Base-by-base conservation (phyloP, 805 yeast genomes). In the Yueomyces sp. region DNA sequence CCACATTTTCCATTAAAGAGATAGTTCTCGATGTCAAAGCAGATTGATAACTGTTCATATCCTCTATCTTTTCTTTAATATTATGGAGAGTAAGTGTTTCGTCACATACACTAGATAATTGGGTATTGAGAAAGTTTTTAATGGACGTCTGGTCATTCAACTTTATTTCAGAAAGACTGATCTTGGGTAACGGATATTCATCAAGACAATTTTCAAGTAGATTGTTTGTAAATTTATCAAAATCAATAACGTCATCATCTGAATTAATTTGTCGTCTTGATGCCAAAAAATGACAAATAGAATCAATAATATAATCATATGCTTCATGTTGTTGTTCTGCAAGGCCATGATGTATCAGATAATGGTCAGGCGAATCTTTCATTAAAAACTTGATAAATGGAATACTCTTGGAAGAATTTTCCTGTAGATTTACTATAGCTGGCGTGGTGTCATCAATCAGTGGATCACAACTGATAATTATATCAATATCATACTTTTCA, bases 401-500 rank as follows among this genome's bases (percentile, higher is more conserved):
- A 1, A 69, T 57, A 49, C 42, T 34, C 33, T 26, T 40, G 47
- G 29, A 7, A 30, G n/a, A 11, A 5, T 4, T 29, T n/a, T 36
- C 19, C 34, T 29, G 32, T 28, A 28, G 36, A n/a, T 31, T 11
- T 43, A 64, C 52, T 28, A 61, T 41, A 27, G 62, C 60, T 5
- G 58, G 59, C 36, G 62, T 51, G 19, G 51, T 43, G 30, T 60
- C 63, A 40, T 64, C 59, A 31, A 70, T 38, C 38, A 54, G 40
- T 4, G 74, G 65, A 55, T 76, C 79, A 47, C 76, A 65, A n/a
- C 77, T 66, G 1, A 76, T 53, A 28, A 75, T 66, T 34, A 67
- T 52, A 47, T 74, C 72, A 41, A 72, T 54, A 34, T 60, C 53
- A 43, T 63, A 59, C 28, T 58, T 63, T 28, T 62, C 63, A 40